A percentile compares a stretch with the other conserved stretches of the same genome.
Conservation (phyloP, 345 rosid species). For the Combretum micranthum region DNA sequence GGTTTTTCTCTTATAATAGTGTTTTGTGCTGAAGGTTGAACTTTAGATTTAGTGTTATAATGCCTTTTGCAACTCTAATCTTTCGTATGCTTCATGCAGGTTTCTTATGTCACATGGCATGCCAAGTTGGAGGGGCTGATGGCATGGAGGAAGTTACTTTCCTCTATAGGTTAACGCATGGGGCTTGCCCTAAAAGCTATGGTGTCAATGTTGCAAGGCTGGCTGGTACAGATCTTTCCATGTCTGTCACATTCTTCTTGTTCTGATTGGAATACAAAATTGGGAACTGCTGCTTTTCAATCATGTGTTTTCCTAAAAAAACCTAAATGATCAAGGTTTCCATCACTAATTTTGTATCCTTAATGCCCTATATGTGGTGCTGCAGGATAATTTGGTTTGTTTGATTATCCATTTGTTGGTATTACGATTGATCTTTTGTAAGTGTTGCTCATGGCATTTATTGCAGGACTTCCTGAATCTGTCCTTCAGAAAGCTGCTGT, state of each 20-base stretch:
- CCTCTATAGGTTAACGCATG: slow-evolving; percentile 70
- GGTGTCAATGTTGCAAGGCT: slow-evolving; percentile 95
- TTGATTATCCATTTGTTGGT: not conserved
- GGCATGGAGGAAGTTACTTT: slow-evolving; percentile 85
- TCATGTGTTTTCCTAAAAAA: not conserved
- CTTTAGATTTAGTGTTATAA: not conserved
- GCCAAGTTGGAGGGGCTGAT: slow-evolving; percentile 65
- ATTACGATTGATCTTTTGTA: not conserved
- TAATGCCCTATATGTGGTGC: not conserved
- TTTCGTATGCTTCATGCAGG: slow-evolving; percentile 28
- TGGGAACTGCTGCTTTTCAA: not conserved
- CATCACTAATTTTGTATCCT: too few species aligned
- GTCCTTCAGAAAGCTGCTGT: slow-evolving; percentile 59
- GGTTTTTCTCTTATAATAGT: too few species aligned
- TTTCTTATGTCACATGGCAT: slow-evolving; percentile 86
- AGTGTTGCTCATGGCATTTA: not conserved
- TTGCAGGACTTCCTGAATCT: slow-evolving; percentile 65
- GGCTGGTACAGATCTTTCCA: slow-evolving; percentile 50
- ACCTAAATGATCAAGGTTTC: too few species aligned
- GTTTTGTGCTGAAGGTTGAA: too few species aligned
- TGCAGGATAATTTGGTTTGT: not conserved
- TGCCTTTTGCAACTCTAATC: not conserved
- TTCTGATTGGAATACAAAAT: not conserved
- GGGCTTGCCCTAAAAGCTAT: slow-evolving; percentile 95
- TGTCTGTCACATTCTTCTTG: slow-evolving; percentile 2